These are phyloP conservation scores for Leishmania martiniquensis DNA, from an alignment of 208 protist genomes.

Conservation along the genomic window DNA sequence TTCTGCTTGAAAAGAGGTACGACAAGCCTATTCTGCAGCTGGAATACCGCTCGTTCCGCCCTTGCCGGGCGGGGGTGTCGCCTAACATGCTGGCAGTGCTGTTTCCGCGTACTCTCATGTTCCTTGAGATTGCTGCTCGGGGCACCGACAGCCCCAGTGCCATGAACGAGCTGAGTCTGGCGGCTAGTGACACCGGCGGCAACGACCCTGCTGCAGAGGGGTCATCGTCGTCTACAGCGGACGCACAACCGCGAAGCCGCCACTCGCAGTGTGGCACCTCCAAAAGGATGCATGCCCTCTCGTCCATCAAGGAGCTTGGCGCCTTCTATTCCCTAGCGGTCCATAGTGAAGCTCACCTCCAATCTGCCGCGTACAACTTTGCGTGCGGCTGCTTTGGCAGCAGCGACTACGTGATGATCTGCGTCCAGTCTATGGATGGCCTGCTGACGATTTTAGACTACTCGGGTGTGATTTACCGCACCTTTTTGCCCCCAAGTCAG, in stretches of 20 bases:
- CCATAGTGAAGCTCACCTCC: conserved; percentile 63
- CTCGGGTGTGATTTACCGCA: conserved; percentile 72
- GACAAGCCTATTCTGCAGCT: conserved; percentile 90
- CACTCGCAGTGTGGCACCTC: not conserved
- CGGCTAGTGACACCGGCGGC: not conserved
- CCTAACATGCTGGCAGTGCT: conserved; percentile 82
- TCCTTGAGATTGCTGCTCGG: conserved; percentile 38
- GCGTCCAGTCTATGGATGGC: conserved; percentile 94
- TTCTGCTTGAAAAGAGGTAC: conserved; percentile 88
- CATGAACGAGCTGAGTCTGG: not conserved
- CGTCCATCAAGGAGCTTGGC: conserved; percentile 22
- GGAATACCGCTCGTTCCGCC: conserved; percentile 72
- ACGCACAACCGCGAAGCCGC: not conserved
- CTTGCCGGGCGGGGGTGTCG: conserved; percentile 25
- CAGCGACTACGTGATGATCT: conserved; percentile 75
- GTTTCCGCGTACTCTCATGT: conserved; percentile 72
- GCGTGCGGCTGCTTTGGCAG: conserved; percentile 76
- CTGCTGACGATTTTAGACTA: conserved; percentile 86
- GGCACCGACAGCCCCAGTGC: conserved; percentile 8
- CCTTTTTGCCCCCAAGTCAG: conserved; percentile 71
- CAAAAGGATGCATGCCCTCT: conserved; percentile 4
- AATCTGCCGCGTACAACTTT: conserved; percentile 84
- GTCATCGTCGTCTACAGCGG: not conserved
- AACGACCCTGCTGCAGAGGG: not conserved
- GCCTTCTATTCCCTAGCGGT: conserved; percentile 48